phyloP scores from a whole-genome alignment of 257 asterid species.

The Solanum pinnatisectum region DNA sequence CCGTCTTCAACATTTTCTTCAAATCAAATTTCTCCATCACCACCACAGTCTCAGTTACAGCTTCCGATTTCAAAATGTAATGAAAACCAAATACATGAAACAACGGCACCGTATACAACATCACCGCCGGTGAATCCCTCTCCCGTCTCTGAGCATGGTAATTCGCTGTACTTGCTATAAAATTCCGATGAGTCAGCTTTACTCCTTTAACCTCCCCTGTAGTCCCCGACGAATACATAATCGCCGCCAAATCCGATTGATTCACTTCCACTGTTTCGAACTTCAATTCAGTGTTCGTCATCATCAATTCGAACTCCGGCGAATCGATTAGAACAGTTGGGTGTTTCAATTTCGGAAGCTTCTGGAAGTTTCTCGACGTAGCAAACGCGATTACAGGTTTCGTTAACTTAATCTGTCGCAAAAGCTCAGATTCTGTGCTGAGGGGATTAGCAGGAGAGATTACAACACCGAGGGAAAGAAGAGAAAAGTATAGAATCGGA shows the following conservation, averaged over 20 bases:
- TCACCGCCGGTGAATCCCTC: conserved; percentile 18
- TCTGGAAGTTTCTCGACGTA: conserved; percentile 22
- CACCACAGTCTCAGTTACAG: conserved; percentile 41
- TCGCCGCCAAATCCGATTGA: conserved; percentile 45
- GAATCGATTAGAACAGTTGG: conserved; percentile 28
- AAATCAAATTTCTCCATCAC: conserved; percentile 39
- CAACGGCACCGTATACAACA: conserved; percentile 29
- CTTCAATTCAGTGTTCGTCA: neutral
- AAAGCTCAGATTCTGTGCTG: conserved; percentile 23
- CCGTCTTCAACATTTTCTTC: conserved; percentile 33
- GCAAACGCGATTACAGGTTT: conserved; percentile 34
- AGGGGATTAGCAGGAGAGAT: conserved; percentile 35
- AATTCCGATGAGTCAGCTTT: conserved; percentile 36
- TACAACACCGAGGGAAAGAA: conserved; percentile 30
- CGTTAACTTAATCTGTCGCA: conserved; percentile 18
- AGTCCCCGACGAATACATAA: conserved; percentile 60
- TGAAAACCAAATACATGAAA: conserved; percentile 46
- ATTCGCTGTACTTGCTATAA: conserved; percentile 24
- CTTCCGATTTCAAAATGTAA: conserved; percentile 29
- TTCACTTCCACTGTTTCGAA: conserved; percentile 12
- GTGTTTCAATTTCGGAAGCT: conserved; percentile 14
- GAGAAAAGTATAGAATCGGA: conserved; percentile 38
- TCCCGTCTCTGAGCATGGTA: neutral
- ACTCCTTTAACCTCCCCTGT: conserved; percentile 57
- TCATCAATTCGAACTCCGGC: conserved; percentile 26